A percentile compares a stretch with the other conserved stretches of the same genome.
phyloP scores from a whole-genome alignment of 2,329 filamentous ascomycete genomes.

The Alternaria novae-zelandiae region DNA sequence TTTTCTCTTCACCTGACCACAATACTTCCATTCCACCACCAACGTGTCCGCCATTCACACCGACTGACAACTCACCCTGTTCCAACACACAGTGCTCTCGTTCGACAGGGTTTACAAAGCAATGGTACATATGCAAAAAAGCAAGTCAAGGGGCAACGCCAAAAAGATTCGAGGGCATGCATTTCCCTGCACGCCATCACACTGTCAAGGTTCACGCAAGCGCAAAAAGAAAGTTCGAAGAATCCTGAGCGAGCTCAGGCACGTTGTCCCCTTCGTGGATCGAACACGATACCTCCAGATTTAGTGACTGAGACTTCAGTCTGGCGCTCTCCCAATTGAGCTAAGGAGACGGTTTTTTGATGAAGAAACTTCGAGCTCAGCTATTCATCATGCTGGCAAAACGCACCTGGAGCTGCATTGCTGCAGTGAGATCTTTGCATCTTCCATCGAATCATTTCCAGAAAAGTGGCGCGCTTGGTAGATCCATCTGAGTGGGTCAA shows the following conservation, averaged over 20 bases:
- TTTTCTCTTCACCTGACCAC: neutral
- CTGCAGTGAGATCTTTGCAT: neutral
- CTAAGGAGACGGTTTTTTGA: conserved; percentile 30
- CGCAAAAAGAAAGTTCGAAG: conserved; percentile 20
- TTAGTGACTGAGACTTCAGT: conserved; percentile 40
- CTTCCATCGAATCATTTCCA: neutral
- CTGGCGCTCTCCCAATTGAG: conserved; percentile 43
- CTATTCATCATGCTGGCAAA: neutral
- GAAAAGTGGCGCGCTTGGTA: neutral
- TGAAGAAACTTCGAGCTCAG: neutral
- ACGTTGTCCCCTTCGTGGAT: conserved; percentile 39
- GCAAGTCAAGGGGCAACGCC: too few relatives aligned
- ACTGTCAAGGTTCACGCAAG: too few relatives aligned
- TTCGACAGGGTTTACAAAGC: neutral
- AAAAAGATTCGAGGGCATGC: neutral
- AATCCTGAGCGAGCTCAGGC: conserved; percentile 14
- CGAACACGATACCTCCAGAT: conserved; percentile 42
- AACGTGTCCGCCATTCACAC: neutral
- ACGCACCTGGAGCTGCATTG: rapidly evolving
- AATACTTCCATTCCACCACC: neutral
- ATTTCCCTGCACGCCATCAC: neutral
- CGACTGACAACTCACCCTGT: neutral
- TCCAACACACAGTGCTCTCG: neutral
- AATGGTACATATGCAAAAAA: neutral
- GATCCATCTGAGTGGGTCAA: neutral